These are phyloP conservation scores for Primulina huaijiensis DNA, from an alignment of 257 asterid genomes.

Conservation along the genomic window DNA sequence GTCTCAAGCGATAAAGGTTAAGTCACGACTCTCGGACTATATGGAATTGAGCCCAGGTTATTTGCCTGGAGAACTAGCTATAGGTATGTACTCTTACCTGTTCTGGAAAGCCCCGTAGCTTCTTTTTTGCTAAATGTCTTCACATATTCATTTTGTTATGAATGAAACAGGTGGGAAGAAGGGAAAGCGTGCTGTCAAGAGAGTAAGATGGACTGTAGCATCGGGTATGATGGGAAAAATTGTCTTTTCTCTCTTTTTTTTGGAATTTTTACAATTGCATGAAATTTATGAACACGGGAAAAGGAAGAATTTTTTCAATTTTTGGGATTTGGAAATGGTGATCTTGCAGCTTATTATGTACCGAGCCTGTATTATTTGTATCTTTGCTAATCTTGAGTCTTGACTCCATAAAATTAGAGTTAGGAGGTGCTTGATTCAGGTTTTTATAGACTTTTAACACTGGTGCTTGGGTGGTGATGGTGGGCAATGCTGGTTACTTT, in stretches of 20 bases:
- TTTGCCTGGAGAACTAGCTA: slow-evolving; percentile 61
- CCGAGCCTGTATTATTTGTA: not conserved
- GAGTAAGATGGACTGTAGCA: slow-evolving; percentile 42
- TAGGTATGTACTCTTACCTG: slow-evolving; percentile 35
- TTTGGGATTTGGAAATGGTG: not conserved
- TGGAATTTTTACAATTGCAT: not conserved
- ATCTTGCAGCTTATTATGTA: not conserved
- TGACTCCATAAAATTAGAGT: too few relatives aligned
- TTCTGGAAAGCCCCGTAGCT: not conserved
- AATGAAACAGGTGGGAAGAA: slow-evolving; percentile 38
- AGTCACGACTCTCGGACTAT: slow-evolving; percentile 40
- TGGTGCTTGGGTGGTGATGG: too few relatives aligned
- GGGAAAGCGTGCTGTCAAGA: slow-evolving; percentile 36
- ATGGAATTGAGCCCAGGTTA: slow-evolving; percentile 43
- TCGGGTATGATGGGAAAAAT: slow-evolving; percentile 35
- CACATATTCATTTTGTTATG: slow-evolving; percentile 16
- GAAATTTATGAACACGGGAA: not conserved
- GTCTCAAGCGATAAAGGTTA: slow-evolving; percentile 23
- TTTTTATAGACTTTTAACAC: not conserved
- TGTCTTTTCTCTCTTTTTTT: slow-evolving; percentile 2
- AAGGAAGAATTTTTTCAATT: not conserved
- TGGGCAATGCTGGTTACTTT: too few relatives aligned
- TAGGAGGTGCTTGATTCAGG: not conserved
- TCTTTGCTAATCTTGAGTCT: not conserved
- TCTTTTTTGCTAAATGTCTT: slow-evolving; percentile 1